Evolutionary conservation across 2,329 filamentous ascomycete species (phyloP), one percentile per base, ranked within the genome.

Genomic region (Colletotrichum zoysiae): DNA sequence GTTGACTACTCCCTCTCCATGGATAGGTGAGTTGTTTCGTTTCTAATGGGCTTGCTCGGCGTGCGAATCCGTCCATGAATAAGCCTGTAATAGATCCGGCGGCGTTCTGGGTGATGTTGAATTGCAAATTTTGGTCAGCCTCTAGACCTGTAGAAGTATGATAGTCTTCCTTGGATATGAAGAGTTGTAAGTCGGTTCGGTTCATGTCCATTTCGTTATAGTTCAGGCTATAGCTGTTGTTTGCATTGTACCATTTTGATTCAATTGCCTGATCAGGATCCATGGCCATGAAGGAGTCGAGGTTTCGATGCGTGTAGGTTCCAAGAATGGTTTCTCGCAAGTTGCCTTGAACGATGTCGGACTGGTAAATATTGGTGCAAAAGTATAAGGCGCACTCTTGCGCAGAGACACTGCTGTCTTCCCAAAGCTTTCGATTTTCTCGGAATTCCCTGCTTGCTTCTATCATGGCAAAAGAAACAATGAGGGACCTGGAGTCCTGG

Each of bases 41-140:
- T 9, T 26, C 60, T 11, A 53, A n/a, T 3, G 48, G 26, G 16
- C 35, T 33, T 11, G 60, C 26, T 2, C 48, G 44, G 4, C 35
- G 33, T 12, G 48, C 35, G 44, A 53, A 63, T 6, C n/a, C 30
- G 9, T 51, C 26, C 60, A 40, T 48, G 14, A 62, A 51, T 1
- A 30, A 26, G 9, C 5, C 20, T 11, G 48, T 33, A 9, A 51
- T 9, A 33, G 40, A 50, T 0, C 30, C 59, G 30, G 23, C 60
- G 60, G 60, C n/a, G n/a, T 30, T 33, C 9, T 63, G 44, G 5
- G 60, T 51, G 26, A 63, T 50, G n/a, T 62, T 62, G 48, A 50
- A 62, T 23, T 33, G 5, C 26, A 62, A 51, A 16, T 35, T n/a
- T 0, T 62, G 16, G 2, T 62, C 16, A 2, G 33, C 20, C 8